Evolutionary conservation across 208 protist genomes (phyloP).

Genomic region (Trypanosoma mega): DNA sequence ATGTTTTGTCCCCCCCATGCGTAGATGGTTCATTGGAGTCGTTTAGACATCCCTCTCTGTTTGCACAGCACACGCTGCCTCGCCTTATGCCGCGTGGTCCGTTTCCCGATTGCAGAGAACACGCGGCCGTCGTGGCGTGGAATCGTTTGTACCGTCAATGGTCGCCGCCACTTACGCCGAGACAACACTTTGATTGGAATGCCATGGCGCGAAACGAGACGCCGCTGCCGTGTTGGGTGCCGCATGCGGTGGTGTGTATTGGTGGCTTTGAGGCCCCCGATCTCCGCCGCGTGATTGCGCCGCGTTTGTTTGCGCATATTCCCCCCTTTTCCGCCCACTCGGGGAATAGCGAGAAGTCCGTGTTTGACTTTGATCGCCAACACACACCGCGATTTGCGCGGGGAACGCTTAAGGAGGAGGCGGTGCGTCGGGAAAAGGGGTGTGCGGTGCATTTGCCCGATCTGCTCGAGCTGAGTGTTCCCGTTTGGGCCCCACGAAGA

Average conservation of each 20-base stretch:
- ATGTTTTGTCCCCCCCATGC: too few relatives aligned
- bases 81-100: constrained; percentile 16
- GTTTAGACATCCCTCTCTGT: too few relatives aligned
- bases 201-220: background rate
- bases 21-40: too few relatives aligned
- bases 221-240: constrained; percentile 26
- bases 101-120: constrained; percentile 3
- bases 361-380: constrained; percentile 8
- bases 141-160: constrained; percentile 13
- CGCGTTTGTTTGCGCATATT: constrained; percentile 35
- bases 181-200: constrained; percentile 8
- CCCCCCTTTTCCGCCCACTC: constrained; percentile 26
- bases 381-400: constrained; percentile 22
- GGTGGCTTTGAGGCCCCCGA: constrained; percentile 59
- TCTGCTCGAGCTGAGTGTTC: constrained; percentile 57
- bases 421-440: constrained; percentile 27
- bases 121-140: constrained; percentile 1
- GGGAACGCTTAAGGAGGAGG: constrained; percentile 10
- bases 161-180: constrained; percentile 9
- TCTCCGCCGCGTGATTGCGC: constrained; percentile 37
- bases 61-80: too few relatives aligned
- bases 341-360: too few relatives aligned
- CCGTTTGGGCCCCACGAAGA: constrained; percentile 14
- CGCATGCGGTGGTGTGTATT: constrained; percentile 65
- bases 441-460: constrained; percentile 34